Conservation (phyloP, 2,329 filamentous ascomycete genomes). For the Colletotrichum lindemuthianum region DNA sequence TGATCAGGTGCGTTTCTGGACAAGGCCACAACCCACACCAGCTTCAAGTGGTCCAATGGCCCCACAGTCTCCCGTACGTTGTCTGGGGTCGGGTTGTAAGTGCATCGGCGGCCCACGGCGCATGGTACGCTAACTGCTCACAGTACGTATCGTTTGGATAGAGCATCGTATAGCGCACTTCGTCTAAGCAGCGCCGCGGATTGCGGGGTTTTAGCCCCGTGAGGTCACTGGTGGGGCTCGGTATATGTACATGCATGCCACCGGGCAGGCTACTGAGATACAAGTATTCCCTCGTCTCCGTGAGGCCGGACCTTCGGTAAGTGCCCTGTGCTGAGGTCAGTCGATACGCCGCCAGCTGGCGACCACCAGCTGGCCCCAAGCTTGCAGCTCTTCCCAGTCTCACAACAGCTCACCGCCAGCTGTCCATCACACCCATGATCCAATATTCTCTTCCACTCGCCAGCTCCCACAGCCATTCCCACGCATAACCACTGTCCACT, state of each 20-base stretch:
- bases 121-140: constrained; percentile 4
- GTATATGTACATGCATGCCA: constrained; percentile 25
- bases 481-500: neutral
- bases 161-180: no score
- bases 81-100: constrained; percentile 41
- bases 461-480: constrained; percentile 6
- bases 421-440: constrained; percentile 10
- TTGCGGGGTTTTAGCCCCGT: constrained; percentile 41
- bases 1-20: constrained; percentile 36
- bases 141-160: no score
- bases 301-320: neutral
- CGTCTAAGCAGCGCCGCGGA: constrained; percentile 32
- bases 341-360: no score
- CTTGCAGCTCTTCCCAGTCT: no score
- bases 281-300: constrained; percentile 22
- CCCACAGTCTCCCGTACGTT: constrained; percentile 37
- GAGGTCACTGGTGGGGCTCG: constrained; percentile 36
- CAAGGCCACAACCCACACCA: constrained; percentile 34
- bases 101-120: constrained; percentile 35
- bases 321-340: no score
- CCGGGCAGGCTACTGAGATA: constrained; percentile 16
- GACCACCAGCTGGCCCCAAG: neutral
- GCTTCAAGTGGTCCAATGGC: constrained; percentile 35
- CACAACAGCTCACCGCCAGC: no score
- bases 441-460: constrained; percentile 18